These are phyloP conservation scores for Scenedesmus sp. DNA, from an alignment of 163 green algal genomes.

Conservation along the genomic window DNA sequence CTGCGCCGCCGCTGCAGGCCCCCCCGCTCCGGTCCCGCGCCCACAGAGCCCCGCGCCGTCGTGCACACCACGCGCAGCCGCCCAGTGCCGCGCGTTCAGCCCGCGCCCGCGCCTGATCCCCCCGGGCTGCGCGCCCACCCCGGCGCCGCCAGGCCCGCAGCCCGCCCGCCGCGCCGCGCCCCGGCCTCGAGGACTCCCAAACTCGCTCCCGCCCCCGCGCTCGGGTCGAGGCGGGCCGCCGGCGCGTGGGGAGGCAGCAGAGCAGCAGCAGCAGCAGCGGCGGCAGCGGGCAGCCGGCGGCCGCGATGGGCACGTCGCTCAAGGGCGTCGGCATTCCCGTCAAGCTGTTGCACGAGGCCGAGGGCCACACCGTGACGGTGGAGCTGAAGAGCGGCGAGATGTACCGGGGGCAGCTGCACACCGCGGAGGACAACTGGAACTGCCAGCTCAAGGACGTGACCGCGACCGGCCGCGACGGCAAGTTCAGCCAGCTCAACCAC, in stretches of 20 bases:
- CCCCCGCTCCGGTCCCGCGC: no score
- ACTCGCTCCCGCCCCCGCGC: no score
- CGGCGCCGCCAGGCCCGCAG: no score
- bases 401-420: constrained; percentile 93
- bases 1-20: no score
- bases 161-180: no score
- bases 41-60: no score
- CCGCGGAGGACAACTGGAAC: constrained; percentile 99
- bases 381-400: constrained; percentile 98
- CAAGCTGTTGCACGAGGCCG: constrained; percentile 98
- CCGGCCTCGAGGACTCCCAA: no score
- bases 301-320: constrained; percentile 43
- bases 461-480: constrained; percentile 78
- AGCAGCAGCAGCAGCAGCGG: constrained; percentile 8
- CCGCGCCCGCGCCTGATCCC: no score
- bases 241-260: background rate
- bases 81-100: no score
- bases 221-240: no score
- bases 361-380: constrained; percentile 96
- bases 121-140: no score
- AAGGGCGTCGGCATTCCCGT: constrained; percentile 78
- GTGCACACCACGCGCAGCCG: no score
- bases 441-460: constrained; percentile 95
- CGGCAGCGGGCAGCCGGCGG: background rate
- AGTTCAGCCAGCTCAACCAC: constrained; percentile 78